Evolutionary conservation across 2,329 filamentous ascomycete species (phyloP), one percentile per base, ranked within the genome.

Genomic region (Beauveria brongniartii): DNA sequence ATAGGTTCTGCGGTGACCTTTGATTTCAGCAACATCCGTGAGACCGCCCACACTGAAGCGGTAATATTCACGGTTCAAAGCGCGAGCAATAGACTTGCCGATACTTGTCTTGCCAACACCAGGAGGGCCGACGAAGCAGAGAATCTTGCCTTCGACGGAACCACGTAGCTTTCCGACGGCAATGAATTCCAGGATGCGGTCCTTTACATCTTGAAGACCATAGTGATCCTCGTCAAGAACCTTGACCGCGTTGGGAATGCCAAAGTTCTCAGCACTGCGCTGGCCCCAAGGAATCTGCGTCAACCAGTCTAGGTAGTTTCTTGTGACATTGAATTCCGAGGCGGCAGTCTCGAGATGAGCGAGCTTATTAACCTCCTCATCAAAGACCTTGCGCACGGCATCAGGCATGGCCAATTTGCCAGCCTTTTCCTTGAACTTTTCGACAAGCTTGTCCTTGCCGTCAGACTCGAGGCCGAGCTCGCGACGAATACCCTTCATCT

Each of bases 101-200:
- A 99, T 99, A 74, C 92, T 97, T 3, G 94, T 99, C 80, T 99
- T 99, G 69, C 94, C 94, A 28, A 99, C 94, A 79, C 94, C 94
- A 20, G 94, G 94, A 57, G 94, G 94, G 1, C 94, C 94, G 60
- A 99, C 95, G 71, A 99, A 93, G 76, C 94, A 99, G 44, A 99
- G 79, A 59, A 99, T 99, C 78, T 99, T 99, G 72, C 94, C 94
- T 74, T 99, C 94, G 0, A 99, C 94, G 0, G 93, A 97, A 46
- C 95, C 94, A 53, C 94, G 88, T 30, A 99, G 85, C 77, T 99
- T 99, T 41, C 94, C 94, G 5, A 99, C 94, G 0, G 94, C 94
- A 67, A 99, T 99, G 70, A 99, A 99, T 72, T 99, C 94, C 9
- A 99, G 77, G 64, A 99, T 99, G 16, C 95, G 90, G 72, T 99